These are phyloP conservation scores for Allium cepa DNA, from an alignment of 106 monocot genomes.

Conservation along the genomic window DNA sequence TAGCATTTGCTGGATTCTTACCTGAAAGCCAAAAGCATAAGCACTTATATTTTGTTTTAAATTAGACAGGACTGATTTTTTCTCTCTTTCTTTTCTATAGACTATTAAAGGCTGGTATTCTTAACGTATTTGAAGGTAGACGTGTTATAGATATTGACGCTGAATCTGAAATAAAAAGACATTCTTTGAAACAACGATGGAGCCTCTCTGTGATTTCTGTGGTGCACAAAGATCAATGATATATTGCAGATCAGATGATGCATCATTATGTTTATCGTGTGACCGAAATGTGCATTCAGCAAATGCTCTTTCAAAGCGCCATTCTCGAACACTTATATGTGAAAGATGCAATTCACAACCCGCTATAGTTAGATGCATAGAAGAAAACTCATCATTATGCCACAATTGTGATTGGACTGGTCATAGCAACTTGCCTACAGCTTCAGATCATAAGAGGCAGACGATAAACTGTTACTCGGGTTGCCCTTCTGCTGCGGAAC, in stretches of 20 bases:
- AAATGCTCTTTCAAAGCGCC: slow-evolving; percentile 77
- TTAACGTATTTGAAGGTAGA: slow-evolving; percentile 2
- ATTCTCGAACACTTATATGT: slow-evolving; percentile 78
- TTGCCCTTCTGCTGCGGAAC: slow-evolving; percentile 72
- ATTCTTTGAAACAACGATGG: slow-evolving; percentile 34
- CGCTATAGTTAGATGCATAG: slow-evolving; percentile 51
- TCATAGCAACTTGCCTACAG: slow-evolving; percentile 17
- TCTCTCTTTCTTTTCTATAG: neutral
- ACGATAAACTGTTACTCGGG: slow-evolving; percentile 74
- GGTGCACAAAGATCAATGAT: slow-evolving; percentile 69
- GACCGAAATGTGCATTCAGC: slow-evolving; percentile 87
- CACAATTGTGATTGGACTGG: slow-evolving; percentile 74
- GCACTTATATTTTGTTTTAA: neutral
- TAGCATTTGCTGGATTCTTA: neutral
- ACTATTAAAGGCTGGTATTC: neutral
- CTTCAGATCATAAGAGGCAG: slow-evolving; percentile 55
- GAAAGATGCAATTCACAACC: slow-evolving; percentile 66
- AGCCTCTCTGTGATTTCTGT: slow-evolving; percentile 74
- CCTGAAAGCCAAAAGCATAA: neutral
- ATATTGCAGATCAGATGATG: slow-evolving; percentile 83
- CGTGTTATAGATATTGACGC: neutral
- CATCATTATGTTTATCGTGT: slow-evolving; percentile 83
- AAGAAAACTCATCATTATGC: slow-evolving; percentile 72
- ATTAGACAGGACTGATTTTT: neutral
- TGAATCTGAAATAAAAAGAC: neutral